phyloP scores from a whole-genome alignment of 495 filamentous ascomycete species.

The Hamigera avellanea region DNA sequence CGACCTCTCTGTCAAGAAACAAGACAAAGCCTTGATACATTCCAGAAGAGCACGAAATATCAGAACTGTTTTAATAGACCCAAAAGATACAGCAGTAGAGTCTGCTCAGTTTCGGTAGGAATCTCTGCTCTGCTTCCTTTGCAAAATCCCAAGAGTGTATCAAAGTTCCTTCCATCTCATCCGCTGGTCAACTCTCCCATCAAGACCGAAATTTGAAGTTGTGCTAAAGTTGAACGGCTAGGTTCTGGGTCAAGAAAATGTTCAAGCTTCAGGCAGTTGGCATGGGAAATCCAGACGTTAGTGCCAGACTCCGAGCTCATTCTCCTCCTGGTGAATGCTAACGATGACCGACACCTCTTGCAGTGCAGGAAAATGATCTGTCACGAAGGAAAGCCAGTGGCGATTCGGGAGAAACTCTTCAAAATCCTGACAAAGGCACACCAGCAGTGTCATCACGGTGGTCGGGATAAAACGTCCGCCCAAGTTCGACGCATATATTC shows the following conservation, averaged over 20 bases:
- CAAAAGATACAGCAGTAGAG: constrained; percentile 46
- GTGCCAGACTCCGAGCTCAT: constrained; percentile 5
- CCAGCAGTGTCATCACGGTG: constrained; percentile 46
- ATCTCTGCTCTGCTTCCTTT: background rate
- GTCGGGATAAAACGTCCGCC: constrained; percentile 48
- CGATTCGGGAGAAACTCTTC: constrained; percentile 47
- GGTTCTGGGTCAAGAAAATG: constrained; percentile 54
- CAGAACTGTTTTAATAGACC: constrained; percentile 38
- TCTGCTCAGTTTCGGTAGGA: constrained; percentile 44
- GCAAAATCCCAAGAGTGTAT: too few relatives aligned
- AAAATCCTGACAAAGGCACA: constrained; percentile 45
- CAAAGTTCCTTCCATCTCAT: too few relatives aligned
- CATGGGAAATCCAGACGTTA: constrained; percentile 21
- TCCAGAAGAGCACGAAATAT: constrained; percentile 43
- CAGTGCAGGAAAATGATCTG: constrained; percentile 38
- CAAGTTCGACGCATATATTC: constrained; percentile 46
- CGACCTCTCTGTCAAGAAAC: constrained; percentile 44
- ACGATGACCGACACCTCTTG: background rate
- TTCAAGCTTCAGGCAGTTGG: constrained; percentile 38
- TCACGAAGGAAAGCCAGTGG: constrained; percentile 49
- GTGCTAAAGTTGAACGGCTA: constrained; percentile 12
- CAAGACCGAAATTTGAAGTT: too few relatives aligned
- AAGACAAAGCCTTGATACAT: constrained; percentile 48
- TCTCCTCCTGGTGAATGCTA: background rate
- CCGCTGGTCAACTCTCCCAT: background rate